Conservation (phyloP, 352 stramenopile genomes). For the Phytophthora foliorum region DNA sequence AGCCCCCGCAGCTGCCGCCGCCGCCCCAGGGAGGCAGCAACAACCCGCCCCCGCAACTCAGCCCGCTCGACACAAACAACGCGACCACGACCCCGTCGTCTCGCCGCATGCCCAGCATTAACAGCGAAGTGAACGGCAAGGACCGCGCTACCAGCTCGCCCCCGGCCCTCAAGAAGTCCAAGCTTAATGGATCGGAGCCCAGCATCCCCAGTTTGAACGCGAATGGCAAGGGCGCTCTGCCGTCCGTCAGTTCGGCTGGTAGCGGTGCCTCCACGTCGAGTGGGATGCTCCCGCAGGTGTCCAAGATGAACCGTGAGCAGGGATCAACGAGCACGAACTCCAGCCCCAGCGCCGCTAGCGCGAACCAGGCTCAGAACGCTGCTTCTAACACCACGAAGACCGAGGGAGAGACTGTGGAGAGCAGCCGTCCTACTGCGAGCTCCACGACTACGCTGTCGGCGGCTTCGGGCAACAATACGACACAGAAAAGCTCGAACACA, state of each 20-base stretch:
- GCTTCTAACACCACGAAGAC: conserved; percentile 54
- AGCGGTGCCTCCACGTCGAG: conserved; percentile 30
- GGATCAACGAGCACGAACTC: conserved; percentile 59
- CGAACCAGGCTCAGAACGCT: conserved; percentile 34
- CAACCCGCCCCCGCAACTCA: conserved; percentile 62
- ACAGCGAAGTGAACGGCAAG: conserved; percentile 74
- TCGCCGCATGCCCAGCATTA: conserved; percentile 76
- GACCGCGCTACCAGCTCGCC: conserved; percentile 56
- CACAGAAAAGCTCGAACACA: conserved; percentile 79
- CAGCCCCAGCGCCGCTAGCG: conserved; percentile 51
- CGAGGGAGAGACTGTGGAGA: conserved; percentile 32
- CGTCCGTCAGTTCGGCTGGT: conserved; percentile 49
- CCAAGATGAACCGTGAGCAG: conserved; percentile 72
- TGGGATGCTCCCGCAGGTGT: conserved; percentile 52
- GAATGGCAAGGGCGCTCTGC: conserved; percentile 71
- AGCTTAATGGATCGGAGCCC: conserved; percentile 61
- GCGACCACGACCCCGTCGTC: conserved; percentile 67
- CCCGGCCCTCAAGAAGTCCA: conserved; percentile 83
- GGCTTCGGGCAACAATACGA: conserved; percentile 58
- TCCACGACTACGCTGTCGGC: conserved; percentile 36
- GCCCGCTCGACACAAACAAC: conserved; percentile 60
- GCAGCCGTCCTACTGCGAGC: conserved; percentile 29
- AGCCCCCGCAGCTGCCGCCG: conserved; percentile 53
- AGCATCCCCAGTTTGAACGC: conserved; percentile 72
- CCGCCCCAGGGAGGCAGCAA: conserved; percentile 36